Conservation (phyloP, 352 stramenopile genomes). For the Globisporangium solare region DNA sequence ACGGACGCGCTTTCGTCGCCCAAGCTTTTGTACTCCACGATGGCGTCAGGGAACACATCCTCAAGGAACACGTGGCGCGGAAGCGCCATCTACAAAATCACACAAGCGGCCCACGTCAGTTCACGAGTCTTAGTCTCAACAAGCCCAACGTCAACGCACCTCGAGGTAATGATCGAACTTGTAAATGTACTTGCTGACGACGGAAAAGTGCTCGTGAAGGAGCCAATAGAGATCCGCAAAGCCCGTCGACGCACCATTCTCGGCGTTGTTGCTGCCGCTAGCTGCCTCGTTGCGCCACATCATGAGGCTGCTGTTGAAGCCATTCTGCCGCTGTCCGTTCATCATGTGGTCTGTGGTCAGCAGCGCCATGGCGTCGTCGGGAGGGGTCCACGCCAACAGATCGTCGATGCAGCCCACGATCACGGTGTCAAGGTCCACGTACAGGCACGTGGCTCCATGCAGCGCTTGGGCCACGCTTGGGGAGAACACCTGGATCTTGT, state of each 20-base stretch:
- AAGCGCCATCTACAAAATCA: slow-evolving; percentile 32
- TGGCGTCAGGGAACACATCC: slow-evolving; percentile 30
- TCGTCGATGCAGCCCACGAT: slow-evolving; percentile 37
- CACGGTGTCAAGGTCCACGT: slow-evolving; percentile 80
- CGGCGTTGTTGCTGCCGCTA: too few relatives aligned
- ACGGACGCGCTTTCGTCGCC: slow-evolving; percentile 8
- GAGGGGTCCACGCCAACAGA: slow-evolving; percentile 21
- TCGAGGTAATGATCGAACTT: slow-evolving; percentile 88
- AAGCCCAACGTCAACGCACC: slow-evolving; percentile 14
- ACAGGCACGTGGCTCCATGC: slow-evolving; percentile 28
- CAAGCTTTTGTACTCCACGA: slow-evolving; percentile 72
- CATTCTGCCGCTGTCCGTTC: slow-evolving; percentile 54
- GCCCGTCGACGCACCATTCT: too few relatives aligned
- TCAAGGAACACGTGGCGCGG: slow-evolving; percentile 33
- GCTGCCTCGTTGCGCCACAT: slow-evolving; percentile 27
- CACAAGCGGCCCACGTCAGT: background rate
- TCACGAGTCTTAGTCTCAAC: background rate
- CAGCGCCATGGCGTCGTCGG: slow-evolving; percentile 16
- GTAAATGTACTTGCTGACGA: slow-evolving; percentile 59
- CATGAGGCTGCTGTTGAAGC: slow-evolving; percentile 81
- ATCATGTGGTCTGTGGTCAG: slow-evolving; percentile 63
- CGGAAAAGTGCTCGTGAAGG: slow-evolving; percentile 30
- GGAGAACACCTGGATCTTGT: slow-evolving; percentile 72
- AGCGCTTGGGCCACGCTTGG: slow-evolving; percentile 11
- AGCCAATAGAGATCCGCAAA: slow-evolving; percentile 29